phyloP scores from a whole-genome alignment of 352 stramenopile genomes.

The Phytopythium sindhum region DNA sequence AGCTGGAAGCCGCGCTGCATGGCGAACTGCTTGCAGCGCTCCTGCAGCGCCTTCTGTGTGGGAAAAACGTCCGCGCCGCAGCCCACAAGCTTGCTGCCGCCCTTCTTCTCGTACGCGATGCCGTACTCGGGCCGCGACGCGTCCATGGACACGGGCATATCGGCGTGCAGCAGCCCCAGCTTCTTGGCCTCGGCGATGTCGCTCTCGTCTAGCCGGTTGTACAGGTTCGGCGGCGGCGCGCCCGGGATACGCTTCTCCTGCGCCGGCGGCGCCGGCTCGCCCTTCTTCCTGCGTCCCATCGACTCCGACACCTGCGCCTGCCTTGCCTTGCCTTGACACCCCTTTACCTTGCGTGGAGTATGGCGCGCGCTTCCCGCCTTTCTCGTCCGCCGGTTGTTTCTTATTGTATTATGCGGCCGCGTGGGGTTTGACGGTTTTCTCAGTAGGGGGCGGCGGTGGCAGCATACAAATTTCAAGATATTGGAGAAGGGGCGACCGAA shows the following conservation, averaged over 20 bases:
- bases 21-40: conserved; percentile 77
- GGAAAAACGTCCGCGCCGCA: conserved; percentile 56
- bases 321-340: not conserved
- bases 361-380: too few species aligned
- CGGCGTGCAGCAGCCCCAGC: conserved; percentile 44
- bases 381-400: not conserved
- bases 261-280: not conserved
- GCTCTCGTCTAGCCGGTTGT: conserved; percentile 57
- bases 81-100: conserved; percentile 44
- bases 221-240: conserved; percentile 18
- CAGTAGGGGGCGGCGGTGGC: not conserved
- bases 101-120: conserved; percentile 76
- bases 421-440: not conserved
- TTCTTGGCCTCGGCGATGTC: conserved; percentile 45
- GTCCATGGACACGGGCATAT: conserved; percentile 45
- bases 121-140: conserved; percentile 48
- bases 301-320: not conserved
- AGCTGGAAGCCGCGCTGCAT: conserved; percentile 74
- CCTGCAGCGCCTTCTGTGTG: conserved; percentile 61
- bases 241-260: conserved; percentile 5
- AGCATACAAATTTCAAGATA: not conserved
- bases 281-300: conserved; percentile 5
- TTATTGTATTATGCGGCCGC: not conserved
- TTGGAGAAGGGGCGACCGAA: too few species aligned
- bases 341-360: too few species aligned